Conservation (phyloP, 1,139 yeast species). For the Hanseniaspora uvarum region DNA sequence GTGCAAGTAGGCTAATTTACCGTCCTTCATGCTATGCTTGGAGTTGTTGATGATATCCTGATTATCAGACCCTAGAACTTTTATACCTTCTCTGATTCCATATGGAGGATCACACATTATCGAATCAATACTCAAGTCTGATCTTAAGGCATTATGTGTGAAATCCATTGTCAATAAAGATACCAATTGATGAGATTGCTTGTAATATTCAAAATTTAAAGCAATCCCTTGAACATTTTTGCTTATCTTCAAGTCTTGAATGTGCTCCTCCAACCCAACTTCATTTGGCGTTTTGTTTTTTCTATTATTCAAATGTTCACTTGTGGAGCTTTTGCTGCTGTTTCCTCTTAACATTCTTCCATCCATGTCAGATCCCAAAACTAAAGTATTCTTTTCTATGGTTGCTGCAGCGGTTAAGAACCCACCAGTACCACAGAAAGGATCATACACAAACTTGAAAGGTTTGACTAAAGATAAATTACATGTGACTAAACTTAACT, state of each 20-base stretch:
- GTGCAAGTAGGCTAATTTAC: constrained; percentile 65
- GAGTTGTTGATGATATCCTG: constrained; percentile 6
- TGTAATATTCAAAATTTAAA: constrained; percentile 67
- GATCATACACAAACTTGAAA: constrained; percentile 73
- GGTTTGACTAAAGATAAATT: constrained; percentile 68
- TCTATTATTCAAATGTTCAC: neutral
- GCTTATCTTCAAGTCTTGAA: constrained; percentile 22
- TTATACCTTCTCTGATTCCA: constrained; percentile 91
- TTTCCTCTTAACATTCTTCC: constrained; percentile 75
- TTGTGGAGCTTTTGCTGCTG: constrained; percentile 24
- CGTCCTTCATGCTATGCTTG: constrained; percentile 66
- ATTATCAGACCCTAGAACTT: constrained; percentile 76
- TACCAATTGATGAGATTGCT: constrained; percentile 45
- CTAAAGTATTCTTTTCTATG: constrained; percentile 59
- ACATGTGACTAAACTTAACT: constrained; percentile 68
- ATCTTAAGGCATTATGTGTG: constrained; percentile 74
- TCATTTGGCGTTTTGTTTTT: constrained; percentile 21
- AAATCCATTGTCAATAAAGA: constrained; percentile 90
- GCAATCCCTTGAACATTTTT: constrained; percentile 23
- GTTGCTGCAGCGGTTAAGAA: constrained; percentile 75
- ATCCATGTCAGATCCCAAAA: constrained; percentile 87
- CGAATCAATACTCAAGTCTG: constrained; percentile 54
- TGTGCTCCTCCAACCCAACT: neutral
- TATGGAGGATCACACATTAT: constrained; percentile 96
- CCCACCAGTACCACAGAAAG: constrained; percentile 95